phyloP scores from a whole-genome alignment of 2,329 filamentous ascomycete genomes.

The Colletotrichum sansevieriae region DNA sequence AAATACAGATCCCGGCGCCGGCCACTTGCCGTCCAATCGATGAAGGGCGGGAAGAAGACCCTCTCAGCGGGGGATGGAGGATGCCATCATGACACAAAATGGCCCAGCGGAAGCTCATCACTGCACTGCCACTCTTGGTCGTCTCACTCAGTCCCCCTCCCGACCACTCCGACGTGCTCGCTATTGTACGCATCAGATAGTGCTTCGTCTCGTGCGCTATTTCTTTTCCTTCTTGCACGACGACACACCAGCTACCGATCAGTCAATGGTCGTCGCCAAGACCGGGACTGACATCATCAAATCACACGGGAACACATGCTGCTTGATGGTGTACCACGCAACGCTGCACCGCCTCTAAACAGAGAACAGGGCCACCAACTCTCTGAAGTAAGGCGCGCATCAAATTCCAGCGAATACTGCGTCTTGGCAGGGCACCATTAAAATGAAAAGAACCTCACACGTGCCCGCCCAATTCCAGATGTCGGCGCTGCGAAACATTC shows the following conservation, averaged over 20 bases:
- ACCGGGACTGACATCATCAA: constrained; percentile 32
- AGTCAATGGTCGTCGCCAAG: constrained; percentile 23
- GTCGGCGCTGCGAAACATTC: not conserved
- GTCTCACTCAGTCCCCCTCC: constrained; percentile 12
- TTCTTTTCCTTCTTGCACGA: constrained; percentile 13
- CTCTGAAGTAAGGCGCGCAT: not conserved
- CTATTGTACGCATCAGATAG: not conserved
- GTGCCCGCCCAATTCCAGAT: not conserved
- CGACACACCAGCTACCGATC: not conserved
- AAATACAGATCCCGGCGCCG: not conserved
- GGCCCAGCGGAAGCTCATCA: constrained; percentile 1
- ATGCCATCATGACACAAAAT: constrained; percentile 10
- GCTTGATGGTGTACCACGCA: not conserved
- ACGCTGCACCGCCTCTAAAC: too few species aligned
- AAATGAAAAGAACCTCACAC: not conserved
- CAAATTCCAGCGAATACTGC: constrained; percentile 23
- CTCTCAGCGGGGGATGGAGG: too few species aligned
- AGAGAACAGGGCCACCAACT: constrained; percentile 10
- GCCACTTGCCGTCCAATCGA: constrained; percentile 8
- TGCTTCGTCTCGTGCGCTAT: constrained; percentile 5
- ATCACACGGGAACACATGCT: constrained; percentile 24
- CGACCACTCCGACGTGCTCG: constrained; percentile 26
- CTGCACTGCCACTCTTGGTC: constrained; percentile 36
- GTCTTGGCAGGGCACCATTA: constrained; percentile 18
- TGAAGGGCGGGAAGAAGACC: too few species aligned